Percentiles rank a stretch among this genome's conserved stretches.
Evolutionary conservation across 768 basidiomycete genomes (phyloP).

Genomic region (Coprinopsis sp.): DNA sequence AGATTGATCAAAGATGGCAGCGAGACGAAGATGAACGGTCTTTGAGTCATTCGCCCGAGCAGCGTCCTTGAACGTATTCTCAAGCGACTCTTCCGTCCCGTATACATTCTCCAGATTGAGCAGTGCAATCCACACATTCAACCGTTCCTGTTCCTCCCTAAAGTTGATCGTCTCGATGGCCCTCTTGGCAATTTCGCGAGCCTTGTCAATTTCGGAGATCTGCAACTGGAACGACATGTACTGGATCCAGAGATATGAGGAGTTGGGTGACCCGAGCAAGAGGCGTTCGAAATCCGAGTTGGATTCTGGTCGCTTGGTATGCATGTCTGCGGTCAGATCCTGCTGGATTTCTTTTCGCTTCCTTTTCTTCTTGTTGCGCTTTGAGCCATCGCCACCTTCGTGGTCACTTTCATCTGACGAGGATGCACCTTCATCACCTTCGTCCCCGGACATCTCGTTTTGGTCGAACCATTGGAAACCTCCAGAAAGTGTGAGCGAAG

Average conservation of each 20-base stretch:
- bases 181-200: conserved; percentile 78
- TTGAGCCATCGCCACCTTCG: conserved; percentile 13
- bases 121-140: conserved; percentile 97
- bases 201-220: conserved; percentile 95
- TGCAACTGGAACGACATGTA: conserved; percentile 99
- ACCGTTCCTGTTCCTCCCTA: conserved; percentile 91
- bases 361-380: conserved; percentile 59
- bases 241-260: conserved; percentile 97
- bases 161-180: conserved; percentile 88
- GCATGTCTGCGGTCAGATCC: conserved; percentile 85
- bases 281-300: conserved; percentile 92
- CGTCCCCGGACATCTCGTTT: conserved; percentile 30
- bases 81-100: conserved; percentile 77
- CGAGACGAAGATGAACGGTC: conserved; percentile 80
- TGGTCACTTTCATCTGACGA: conserved; percentile 28
- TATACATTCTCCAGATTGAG: conserved; percentile 93
- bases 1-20: conserved; percentile 78
- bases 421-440: conserved; percentile 32
- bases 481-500: conserved; percentile 47
- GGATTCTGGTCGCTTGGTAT: conserved; percentile 80
- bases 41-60: conserved; percentile 89
- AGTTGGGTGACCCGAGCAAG: conserved; percentile 91
- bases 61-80: conserved; percentile 86
- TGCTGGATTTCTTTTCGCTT: conserved; percentile 69
- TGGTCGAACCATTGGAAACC: conserved; percentile 73